phyloP scores from a whole-genome alignment of 176 grass and related monocot genomes.

The Phyllostachys edulis region DNA sequence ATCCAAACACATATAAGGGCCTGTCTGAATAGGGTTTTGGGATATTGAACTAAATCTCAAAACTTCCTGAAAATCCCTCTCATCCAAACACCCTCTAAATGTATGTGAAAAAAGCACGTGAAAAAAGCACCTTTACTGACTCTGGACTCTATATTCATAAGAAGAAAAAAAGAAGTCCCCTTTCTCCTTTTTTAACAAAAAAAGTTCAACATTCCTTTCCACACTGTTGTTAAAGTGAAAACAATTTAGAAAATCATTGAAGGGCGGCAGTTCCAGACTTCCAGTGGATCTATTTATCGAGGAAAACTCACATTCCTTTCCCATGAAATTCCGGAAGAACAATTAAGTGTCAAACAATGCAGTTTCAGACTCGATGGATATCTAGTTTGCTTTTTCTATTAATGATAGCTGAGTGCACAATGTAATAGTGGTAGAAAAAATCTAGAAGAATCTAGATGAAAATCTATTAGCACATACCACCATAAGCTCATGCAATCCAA shows the following conservation, averaged over 20 bases:
- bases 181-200: neutral
- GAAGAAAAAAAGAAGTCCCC: neutral
- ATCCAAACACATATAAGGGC: neutral
- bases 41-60: neutral
- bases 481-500: constrained; percentile 94
- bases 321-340: neutral
- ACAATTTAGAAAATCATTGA: neutral
- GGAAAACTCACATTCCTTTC: neutral
- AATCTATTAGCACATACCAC: constrained; percentile 56
- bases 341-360: neutral
- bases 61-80: neutral
- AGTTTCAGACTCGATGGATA: neutral
- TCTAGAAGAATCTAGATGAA: constrained; percentile 12
- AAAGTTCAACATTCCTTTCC: neutral
- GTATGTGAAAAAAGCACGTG: neutral
- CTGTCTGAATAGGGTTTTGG: neutral
- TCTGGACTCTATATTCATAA: neutral
- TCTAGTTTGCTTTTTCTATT: neutral
- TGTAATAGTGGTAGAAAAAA: neutral
- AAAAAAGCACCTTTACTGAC: neutral
- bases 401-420: neutral
- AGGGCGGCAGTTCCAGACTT: neutral
- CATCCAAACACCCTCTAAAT: neutral
- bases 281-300: neutral
- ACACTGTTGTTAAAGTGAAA: neutral